Conservation (phyloP, 2,329 filamentous ascomycete species). For the Juglanconis oblonga region DNA sequence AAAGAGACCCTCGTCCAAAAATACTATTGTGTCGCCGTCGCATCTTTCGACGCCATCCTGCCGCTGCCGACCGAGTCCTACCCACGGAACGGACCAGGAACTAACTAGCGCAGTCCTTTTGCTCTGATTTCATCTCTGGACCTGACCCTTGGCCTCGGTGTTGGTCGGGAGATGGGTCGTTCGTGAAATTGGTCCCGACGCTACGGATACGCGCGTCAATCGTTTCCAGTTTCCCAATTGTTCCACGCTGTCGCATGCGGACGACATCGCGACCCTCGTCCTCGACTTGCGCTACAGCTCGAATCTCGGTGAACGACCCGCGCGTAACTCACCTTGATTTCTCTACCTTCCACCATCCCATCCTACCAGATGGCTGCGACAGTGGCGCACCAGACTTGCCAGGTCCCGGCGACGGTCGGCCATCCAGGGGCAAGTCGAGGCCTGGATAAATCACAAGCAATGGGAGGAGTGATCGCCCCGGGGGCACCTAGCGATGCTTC, state of each 20-base stretch:
- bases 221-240: neutral
- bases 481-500: slow-evolving; percentile 27
- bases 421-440: slow-evolving; percentile 17
- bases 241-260: neutral
- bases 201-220: neutral
- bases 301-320: neutral
- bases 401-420: slow-evolving; percentile 21
- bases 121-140: neutral
- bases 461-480: slow-evolving; percentile 7
- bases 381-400: slow-evolving; percentile 24
- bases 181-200: neutral
- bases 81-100: neutral
- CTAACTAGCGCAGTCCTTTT: neutral
- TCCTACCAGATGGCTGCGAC: slow-evolving; percentile 29
- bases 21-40: neutral
- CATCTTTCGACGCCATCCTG: neutral
- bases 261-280: neutral
- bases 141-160: neutral
- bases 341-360: neutral
- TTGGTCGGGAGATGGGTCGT: neutral
- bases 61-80: neutral
- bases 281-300: neutral
- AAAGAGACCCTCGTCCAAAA: neutral
- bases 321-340: neutral
- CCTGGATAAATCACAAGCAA: slow-evolving; percentile 11